These are phyloP conservation scores for Stephania japonica DNA, from an alignment of 164 flowering plant genomes.

Conservation along the genomic window DNA sequence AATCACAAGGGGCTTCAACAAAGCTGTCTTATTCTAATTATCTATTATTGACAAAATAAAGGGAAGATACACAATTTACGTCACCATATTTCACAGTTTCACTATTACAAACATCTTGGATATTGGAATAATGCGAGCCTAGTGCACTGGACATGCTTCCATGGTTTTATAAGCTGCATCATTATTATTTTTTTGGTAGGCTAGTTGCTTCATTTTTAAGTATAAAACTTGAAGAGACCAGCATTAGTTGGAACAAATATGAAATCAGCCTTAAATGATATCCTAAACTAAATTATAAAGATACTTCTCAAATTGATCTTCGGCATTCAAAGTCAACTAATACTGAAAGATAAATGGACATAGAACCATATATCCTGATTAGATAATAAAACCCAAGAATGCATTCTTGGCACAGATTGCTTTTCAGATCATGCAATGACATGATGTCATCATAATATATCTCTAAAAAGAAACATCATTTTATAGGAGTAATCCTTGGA, in stretches of 20 bases:
- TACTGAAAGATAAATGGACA: background rate
- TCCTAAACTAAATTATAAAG: background rate
- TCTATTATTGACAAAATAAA: background rate
- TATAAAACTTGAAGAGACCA: background rate
- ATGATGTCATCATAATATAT: too few species aligned
- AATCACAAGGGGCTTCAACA: slow-evolving; percentile 1
- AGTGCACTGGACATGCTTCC: background rate
- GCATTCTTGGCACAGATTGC: too few species aligned
- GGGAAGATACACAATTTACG: background rate
- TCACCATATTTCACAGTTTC: slow-evolving; percentile 16
- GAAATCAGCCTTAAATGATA: background rate
- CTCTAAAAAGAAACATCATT: too few species aligned
- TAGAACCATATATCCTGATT: background rate
- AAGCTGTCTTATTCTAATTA: slow-evolving; percentile 26
- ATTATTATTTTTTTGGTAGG: too few species aligned
- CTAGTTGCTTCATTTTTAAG: background rate
- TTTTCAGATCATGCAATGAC: too few species aligned
- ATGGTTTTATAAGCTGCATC: background rate
- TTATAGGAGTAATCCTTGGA: too few species aligned
- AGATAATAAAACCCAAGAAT: background rate
- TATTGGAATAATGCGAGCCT: background rate
- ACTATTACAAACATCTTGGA: background rate
- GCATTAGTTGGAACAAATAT: background rate
- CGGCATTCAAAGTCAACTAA: background rate
- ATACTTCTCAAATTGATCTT: background rate